Percentiles rank a stretch among this genome's conserved stretches.
These are phyloP conservation scores for Starmerella vaccinii DNA, from an alignment of 805 yeast genomes.

Conservation along the genomic window DNA sequence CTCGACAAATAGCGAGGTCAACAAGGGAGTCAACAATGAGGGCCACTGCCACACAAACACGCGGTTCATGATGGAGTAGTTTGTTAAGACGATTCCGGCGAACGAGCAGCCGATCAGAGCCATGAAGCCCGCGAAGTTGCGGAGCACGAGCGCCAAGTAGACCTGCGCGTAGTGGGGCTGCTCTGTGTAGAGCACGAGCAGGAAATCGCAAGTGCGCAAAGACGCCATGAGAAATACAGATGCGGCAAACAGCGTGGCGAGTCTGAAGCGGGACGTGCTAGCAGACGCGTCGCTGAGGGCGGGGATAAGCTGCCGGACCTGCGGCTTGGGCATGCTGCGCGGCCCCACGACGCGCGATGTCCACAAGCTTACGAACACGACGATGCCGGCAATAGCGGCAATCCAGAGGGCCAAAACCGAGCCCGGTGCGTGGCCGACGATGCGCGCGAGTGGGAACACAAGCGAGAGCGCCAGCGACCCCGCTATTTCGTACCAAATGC, in stretches of 20 bases:
- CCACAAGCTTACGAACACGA: conserved; percentile 11
- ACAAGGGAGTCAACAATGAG: conserved; percentile 8
- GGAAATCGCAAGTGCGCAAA: conserved; percentile 10
- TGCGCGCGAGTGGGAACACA: conserved; percentile 4
- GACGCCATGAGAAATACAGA: conserved; percentile 5
- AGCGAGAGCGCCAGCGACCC: conserved; percentile 11
- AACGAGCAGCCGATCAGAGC: conserved; percentile 23
- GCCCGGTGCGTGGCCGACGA: conserved; percentile 5
- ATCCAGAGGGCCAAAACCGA: conserved; percentile 16
- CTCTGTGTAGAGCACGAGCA: conserved; percentile 5
- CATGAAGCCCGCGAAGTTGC: conserved; percentile 21
- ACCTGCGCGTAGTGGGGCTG: conserved; percentile 5
- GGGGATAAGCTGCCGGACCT: conserved; percentile 8
- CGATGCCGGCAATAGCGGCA: background rate
- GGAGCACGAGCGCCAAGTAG: conserved; percentile 20
- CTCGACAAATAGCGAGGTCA: conserved; percentile 1
- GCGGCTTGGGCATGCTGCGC: conserved; percentile 8
- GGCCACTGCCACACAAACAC: conserved; percentile 25
- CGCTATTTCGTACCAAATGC: background rate
- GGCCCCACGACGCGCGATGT: conserved; percentile 6
- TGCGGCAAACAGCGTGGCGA: background rate
- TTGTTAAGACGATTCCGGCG: conserved; percentile 17
- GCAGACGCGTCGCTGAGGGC: conserved; percentile 1
- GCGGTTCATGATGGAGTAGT: conserved; percentile 17
- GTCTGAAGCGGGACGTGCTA: background rate